Evolutionary conservation across 345 rosid genomes (phyloP).

Genomic region (Camelina neglecta): DNA sequence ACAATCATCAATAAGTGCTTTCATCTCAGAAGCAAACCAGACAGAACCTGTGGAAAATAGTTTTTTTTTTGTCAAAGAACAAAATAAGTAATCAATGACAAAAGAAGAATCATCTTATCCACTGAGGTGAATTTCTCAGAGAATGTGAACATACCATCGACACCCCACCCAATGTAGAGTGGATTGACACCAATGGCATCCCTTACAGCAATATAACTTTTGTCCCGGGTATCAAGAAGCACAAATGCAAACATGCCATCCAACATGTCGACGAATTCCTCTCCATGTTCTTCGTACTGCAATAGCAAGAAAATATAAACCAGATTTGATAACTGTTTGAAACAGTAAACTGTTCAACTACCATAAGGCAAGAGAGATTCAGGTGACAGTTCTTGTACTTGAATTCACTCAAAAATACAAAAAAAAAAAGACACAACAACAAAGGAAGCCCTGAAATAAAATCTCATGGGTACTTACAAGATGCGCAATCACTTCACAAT

Average conservation of each 20-base stretch:
- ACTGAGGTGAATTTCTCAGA: slow-evolving; percentile 17
- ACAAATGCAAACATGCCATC: slow-evolving; percentile 94
- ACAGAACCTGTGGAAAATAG: slow-evolving; percentile 60
- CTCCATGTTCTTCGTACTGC: slow-evolving; percentile 85
- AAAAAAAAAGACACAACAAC: slow-evolving; percentile 11
- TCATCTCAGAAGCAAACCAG: slow-evolving; percentile 97
- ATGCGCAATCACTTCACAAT: slow-evolving; percentile 89
- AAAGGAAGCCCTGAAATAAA: slow-evolving; percentile 4
- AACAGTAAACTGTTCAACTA: background rate
- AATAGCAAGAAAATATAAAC: slow-evolving; percentile 19
- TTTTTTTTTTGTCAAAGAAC: background rate
- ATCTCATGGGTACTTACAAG: slow-evolving; percentile 60
- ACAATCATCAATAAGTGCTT: slow-evolving; percentile 89
- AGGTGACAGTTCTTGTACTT: slow-evolving; percentile 4
- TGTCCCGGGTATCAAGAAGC: slow-evolving; percentile 73
- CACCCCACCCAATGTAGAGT: slow-evolving; percentile 90
- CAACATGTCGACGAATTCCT: slow-evolving; percentile 71
- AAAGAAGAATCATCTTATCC: background rate
- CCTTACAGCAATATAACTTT: slow-evolving; percentile 78
- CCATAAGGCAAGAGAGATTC: slow-evolving; percentile 13
- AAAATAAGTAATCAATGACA: slow-evolving; percentile 4
- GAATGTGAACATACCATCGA: slow-evolving; percentile 61
- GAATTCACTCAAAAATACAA: slow-evolving; percentile 3
- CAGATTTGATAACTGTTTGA: slow-evolving; percentile 4
- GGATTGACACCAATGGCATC: slow-evolving; percentile 82